Base-by-base conservation (phyloP, 2,329 filamentous ascomycete species). In the Verticillium nubilum region DNA sequence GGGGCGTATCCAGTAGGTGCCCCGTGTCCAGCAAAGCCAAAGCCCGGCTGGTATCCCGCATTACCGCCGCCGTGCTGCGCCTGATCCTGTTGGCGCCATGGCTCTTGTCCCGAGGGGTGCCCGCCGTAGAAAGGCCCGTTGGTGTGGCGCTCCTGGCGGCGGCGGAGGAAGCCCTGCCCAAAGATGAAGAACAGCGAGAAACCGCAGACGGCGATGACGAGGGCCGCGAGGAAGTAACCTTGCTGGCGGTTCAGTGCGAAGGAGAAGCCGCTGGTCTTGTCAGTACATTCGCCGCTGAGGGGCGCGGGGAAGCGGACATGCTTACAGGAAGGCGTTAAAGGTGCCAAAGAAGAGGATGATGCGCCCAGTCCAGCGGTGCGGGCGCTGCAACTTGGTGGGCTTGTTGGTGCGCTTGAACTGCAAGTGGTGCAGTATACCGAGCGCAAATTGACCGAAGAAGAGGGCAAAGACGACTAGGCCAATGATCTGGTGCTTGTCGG, bases 331-430 rank as follows among this genome's bases (percentile, higher is more conserved):
- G 25, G 76, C 82, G 63, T 87, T 86, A 58, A 81, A 65, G 17
- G 83, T 72, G 52, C 83, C 85, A 3, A 85, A 66, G 10, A 79
- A 67, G 23, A 87, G 75, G 35, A 84, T 74, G 3, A 79, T 53
- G 15, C 84, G 78, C 2, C 86, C 86, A 3, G 85, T 72, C 79
- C 84, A 84, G 23, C 83, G 70, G 69, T 88, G 86, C 26, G 82
- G 72, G 19, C 74, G 79, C 57, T 80, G 77, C 33, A 84, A 75
- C 63, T 77, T 76, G 27, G 82, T 83, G 1, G 80, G 70, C 25
- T 75, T 61, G 59, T 79, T 72, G 2, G 80, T 83, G 68, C 76
- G 73, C 65, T 78, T 80, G 68, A 76, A 85, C 37, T 80, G 74
- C 54, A 76, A 73, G 65, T 87, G 85, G 64, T 86, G 82, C 59